Conservation (phyloP, 306 rosid genomes). For the Betula pendula region DNA sequence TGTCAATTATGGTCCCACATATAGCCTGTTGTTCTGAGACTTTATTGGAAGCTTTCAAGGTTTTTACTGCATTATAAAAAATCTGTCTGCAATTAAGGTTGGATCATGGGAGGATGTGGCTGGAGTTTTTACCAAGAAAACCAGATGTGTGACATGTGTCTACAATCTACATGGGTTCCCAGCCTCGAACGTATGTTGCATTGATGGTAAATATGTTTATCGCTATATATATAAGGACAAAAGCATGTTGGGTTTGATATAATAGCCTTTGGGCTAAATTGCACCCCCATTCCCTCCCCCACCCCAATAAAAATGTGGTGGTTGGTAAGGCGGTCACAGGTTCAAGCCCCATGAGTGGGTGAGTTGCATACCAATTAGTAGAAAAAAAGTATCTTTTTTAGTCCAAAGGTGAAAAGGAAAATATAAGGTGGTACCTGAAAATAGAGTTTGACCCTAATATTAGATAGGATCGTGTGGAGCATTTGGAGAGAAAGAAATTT, state of each 20-base stretch:
- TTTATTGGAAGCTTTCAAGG: not conserved
- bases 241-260: not conserved
- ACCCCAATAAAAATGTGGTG: not conserved
- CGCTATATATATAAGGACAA: not conserved
- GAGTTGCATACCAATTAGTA: not conserved
- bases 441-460: not conserved
- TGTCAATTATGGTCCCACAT: not conserved
- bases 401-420: not conserved
- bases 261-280: not conserved
- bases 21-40: not conserved
- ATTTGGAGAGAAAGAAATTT: too few species aligned
- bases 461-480: too few species aligned
- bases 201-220: not conserved
- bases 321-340: not conserved
- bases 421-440: not conserved
- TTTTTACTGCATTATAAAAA: not conserved
- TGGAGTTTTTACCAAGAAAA: not conserved
- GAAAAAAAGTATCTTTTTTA: not conserved
- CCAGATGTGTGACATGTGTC: too few species aligned
- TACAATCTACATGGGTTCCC: too few species aligned
- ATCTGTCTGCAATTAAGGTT: not conserved
- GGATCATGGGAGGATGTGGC: not conserved
- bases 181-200: too few species aligned
- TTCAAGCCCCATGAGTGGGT: not conserved
- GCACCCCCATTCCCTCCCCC: not conserved